Percentiles rank a stretch among this genome's conserved stretches.
Evolutionary conservation across 805 yeast genomes (phyloP).

Genomic region (Myxozyma kluyveri): DNA sequence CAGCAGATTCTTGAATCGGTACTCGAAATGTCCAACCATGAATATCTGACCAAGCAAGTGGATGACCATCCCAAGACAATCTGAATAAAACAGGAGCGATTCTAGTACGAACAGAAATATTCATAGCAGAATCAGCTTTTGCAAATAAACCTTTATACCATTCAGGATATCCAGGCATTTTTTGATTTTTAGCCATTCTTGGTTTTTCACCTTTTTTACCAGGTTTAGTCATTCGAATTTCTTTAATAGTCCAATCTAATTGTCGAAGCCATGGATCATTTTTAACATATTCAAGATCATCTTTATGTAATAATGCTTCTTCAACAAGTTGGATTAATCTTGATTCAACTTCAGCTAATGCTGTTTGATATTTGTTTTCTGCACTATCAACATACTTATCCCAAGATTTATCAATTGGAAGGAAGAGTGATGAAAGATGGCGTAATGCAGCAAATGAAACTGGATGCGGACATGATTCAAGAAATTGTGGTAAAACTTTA

Average conservation of each 20-base stretch:
- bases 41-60: conserved; percentile 73
- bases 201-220: conserved; percentile 54
- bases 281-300: conserved; percentile 38
- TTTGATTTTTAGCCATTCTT: conserved; percentile 57
- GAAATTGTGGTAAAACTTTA: conserved; percentile 67
- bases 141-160: conserved; percentile 74
- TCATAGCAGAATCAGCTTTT: conserved; percentile 45
- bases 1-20: conserved; percentile 36
- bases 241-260: conserved; percentile 77
- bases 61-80: conserved; percentile 80
- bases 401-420: conserved; percentile 81
- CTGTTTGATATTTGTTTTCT: conserved; percentile 62
- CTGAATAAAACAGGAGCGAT: conserved; percentile 71
- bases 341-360: conserved; percentile 53
- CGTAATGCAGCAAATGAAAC: conserved; percentile 86
- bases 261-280: conserved; percentile 89
- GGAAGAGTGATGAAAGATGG: conserved; percentile 65
- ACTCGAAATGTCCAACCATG: conserved; percentile 89
- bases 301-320: conserved; percentile 51
- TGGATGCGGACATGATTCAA: conserved; percentile 79
- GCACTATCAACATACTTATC: conserved; percentile 63
- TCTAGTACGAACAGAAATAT: conserved; percentile 68
- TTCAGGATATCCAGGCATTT: conserved; percentile 84
- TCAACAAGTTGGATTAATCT: conserved; percentile 61
- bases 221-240: conserved; percentile 53